These are phyloP conservation scores for Plasmodium gaboni DNA, from an alignment of 169 alveolate species.

Conservation along the genomic window DNA sequence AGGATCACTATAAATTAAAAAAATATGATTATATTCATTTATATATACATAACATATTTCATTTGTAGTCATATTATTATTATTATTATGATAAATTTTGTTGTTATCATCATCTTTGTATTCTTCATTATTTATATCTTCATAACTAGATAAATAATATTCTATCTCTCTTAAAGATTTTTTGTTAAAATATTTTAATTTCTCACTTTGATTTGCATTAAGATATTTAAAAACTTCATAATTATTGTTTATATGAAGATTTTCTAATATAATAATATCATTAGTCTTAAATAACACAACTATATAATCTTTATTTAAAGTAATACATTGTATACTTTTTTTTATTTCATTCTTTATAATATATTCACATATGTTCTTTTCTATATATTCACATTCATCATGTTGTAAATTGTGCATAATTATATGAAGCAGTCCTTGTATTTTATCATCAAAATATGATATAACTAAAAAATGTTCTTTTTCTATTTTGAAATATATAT, in stretches of 20 bases:
- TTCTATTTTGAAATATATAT: slow-evolving; percentile 52
- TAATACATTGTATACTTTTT: slow-evolving; percentile 21
- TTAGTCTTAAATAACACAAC: slow-evolving; percentile 37
- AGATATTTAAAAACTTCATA: slow-evolving; percentile 37
- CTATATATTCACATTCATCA: background rate
- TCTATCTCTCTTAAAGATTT: slow-evolving; percentile 29
- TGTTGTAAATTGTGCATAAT: slow-evolving; percentile 20
- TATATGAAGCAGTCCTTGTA: background rate
- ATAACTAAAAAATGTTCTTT: slow-evolving; percentile 24
- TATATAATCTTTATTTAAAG: slow-evolving; percentile 22
- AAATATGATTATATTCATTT: slow-evolving; percentile 31
- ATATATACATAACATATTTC: slow-evolving; percentile 32
- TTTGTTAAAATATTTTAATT: slow-evolving; percentile 47
- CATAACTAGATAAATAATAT: slow-evolving; percentile 14
- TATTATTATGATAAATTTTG: no score
- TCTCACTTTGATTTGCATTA: slow-evolving; percentile 11
- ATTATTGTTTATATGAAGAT: background rate
- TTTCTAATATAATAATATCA: slow-evolving; percentile 24
- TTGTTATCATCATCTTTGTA: no score
- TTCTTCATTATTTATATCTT: no score
- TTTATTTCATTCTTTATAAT: slow-evolving; percentile 11
- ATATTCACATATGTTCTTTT: background rate
- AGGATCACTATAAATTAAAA: slow-evolving; percentile 44
- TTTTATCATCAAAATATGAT: slow-evolving; percentile 24
- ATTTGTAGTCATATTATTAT: background rate